Evolutionary conservation across 352 stramenopile genomes (phyloP).

Genomic region (Globisporangium nagaii): DNA sequence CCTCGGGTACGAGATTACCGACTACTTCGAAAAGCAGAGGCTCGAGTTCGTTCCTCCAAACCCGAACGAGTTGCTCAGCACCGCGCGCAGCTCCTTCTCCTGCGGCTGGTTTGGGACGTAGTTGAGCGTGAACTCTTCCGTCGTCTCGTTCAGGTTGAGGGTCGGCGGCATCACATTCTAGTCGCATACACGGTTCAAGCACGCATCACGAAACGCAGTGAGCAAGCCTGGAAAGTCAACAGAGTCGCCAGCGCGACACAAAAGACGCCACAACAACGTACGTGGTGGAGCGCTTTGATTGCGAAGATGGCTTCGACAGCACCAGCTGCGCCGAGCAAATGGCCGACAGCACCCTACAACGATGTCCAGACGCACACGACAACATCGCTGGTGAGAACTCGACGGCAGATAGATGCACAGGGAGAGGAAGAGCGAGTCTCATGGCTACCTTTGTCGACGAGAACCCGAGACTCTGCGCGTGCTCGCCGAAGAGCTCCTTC

Average conservation of each 20-base stretch:
- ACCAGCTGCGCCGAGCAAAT: slow-evolving; percentile 95
- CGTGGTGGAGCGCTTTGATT: slow-evolving; percentile 89
- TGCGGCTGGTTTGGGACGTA: slow-evolving; percentile 70
- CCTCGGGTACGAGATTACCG: not conserved
- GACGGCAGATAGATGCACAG: too few relatives aligned
- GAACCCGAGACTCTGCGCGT: slow-evolving; percentile 48
- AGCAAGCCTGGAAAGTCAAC: too few relatives aligned
- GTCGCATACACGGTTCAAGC: not conserved
- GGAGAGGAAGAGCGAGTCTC: too few relatives aligned
- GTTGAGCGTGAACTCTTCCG: slow-evolving; percentile 79
- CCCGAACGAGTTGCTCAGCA: slow-evolving; percentile 96
- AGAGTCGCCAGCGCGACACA: too few relatives aligned
- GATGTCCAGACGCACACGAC: too few relatives aligned
- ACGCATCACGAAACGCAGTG: not conserved
- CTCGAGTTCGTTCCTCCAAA: slow-evolving; percentile 96
- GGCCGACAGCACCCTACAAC: slow-evolving; percentile 92
- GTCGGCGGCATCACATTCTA: slow-evolving; percentile 92
- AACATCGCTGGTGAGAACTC: too few relatives aligned
- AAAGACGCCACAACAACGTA: slow-evolving; percentile 23
- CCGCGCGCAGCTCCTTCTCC: slow-evolving; percentile 68
- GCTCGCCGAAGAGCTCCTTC: slow-evolving; percentile 70
- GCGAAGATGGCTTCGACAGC: slow-evolving; percentile 95
- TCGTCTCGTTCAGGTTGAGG: slow-evolving; percentile 86
- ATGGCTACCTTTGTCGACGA: slow-evolving; percentile 75
- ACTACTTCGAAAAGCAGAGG: slow-evolving; percentile 72